Evolutionary conservation across 495 filamentous ascomycete species (phyloP).

Genomic region (Trichoderma erinaceum): DNA sequence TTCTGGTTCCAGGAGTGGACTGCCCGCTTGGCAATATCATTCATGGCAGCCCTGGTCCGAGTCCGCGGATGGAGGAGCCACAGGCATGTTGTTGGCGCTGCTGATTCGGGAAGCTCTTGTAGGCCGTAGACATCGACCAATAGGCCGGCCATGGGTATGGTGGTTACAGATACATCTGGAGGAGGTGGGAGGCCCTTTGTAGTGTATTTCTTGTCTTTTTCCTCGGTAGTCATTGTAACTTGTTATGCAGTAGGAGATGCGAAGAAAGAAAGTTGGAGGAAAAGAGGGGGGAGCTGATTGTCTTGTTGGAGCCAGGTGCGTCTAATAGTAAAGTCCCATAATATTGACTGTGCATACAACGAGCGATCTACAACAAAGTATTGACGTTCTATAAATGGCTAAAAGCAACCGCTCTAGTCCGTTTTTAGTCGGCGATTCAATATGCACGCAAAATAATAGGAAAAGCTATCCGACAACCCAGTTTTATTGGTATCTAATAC

Average conservation of each 20-base stretch:
- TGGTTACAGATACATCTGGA: slow-evolving; percentile 51
- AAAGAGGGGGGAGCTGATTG: too few species aligned
- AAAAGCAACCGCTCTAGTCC: background rate
- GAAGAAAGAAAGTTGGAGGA: too few species aligned
- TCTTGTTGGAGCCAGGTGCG: too few species aligned
- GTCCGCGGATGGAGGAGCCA: slow-evolving; percentile 84
- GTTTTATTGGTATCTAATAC: too few species aligned
- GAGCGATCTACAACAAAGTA: too few species aligned
- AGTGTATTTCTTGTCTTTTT: background rate
- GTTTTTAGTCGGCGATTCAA: background rate
- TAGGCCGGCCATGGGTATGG: slow-evolving; percentile 67
- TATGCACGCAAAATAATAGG: background rate
- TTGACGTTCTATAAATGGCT: background rate
- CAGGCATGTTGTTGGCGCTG: slow-evolving; percentile 56
- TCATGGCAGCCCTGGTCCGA: slow-evolving; percentile 64
- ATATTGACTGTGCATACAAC: too few species aligned
- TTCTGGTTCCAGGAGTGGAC: slow-evolving; percentile 31
- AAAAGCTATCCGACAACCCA: too few species aligned
- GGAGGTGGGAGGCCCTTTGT: slow-evolving; percentile 24
- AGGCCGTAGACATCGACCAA: slow-evolving; percentile 73
- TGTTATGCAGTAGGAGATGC: too few species aligned
- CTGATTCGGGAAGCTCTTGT: slow-evolving; percentile 51
- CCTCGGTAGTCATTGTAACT: background rate
- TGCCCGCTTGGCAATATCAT: slow-evolving; percentile 32
- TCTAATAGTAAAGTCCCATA: too few species aligned